Conservation (phyloP, 345 rosid species). For the Barbarea vulgaris region DNA sequence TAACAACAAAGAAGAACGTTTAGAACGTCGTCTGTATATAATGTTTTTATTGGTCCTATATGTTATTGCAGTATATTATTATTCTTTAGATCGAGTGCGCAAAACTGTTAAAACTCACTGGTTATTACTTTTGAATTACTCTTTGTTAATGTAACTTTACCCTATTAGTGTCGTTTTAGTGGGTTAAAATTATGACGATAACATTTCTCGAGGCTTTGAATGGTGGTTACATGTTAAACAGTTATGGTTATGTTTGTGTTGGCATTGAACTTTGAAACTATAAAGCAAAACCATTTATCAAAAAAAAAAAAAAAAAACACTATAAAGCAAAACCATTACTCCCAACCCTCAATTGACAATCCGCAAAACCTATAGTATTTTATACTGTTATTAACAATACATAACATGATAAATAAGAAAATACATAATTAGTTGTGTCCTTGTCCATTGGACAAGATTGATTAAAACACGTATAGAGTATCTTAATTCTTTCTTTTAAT, state of each 20-base stretch:
- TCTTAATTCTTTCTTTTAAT: background rate
- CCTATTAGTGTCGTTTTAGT: background rate
- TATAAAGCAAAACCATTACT: background rate
- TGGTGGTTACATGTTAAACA: background rate
- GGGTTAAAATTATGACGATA: background rate
- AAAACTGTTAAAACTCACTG: background rate
- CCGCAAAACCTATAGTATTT: background rate
- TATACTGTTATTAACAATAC: background rate
- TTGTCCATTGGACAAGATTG: background rate
- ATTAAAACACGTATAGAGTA: background rate
- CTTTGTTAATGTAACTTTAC: background rate
- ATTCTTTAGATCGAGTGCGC: background rate
- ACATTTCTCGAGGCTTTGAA: background rate
- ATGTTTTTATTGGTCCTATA: background rate
- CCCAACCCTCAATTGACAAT: background rate
- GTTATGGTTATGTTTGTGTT: constrained; percentile 6
- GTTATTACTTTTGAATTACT: background rate
- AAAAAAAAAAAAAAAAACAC: too few species aligned
- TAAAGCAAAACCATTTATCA: background rate
- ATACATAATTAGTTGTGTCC: background rate
- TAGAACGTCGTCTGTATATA: background rate
- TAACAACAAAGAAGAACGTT: background rate
- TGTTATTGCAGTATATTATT: too few species aligned
- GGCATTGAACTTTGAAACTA: background rate
- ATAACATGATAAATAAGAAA: background rate